Conservation (phyloP, 2,329 filamentous ascomycete genomes). For the Fusarium sulawesiense region DNA sequence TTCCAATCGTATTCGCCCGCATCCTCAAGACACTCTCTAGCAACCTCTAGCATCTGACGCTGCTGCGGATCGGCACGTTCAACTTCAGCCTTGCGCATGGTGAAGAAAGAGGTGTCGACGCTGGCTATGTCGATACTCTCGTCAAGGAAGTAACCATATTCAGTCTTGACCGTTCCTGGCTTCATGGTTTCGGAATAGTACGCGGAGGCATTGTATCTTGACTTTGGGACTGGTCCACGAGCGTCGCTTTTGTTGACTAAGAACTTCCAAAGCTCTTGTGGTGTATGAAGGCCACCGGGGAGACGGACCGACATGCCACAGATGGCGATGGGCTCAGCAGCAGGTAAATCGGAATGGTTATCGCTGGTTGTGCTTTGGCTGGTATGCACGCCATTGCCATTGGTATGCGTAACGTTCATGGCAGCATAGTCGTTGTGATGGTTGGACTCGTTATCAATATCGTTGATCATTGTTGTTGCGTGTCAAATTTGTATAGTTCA, state of each 20-base stretch:
- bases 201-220: not conserved
- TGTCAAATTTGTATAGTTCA: not conserved
- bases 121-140: conserved; percentile 1
- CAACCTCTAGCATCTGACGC: not conserved
- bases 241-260: not conserved
- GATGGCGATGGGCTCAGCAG: conserved; percentile 1
- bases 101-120: not conserved
- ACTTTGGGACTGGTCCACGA: not conserved
- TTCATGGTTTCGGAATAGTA: not conserved
- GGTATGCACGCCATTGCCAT: not conserved
- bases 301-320: conserved; percentile 7
- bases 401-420: not conserved
- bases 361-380: not conserved
- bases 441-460: not conserved
- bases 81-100: conserved; percentile 4
- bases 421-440: not conserved
- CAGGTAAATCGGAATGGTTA: no score
- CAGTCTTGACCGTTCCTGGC: not conserved
- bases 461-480: not conserved
- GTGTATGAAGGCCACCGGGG: not conserved
- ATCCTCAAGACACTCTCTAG: conserved; percentile 1
- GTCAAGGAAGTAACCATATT: conserved; percentile 7
- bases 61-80: conserved; percentile 8
- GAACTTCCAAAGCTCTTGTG: conserved; percentile 1
- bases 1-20: conserved; percentile 6